A percentile compares a stretch with the other conserved stretches of the same genome.
These are phyloP conservation scores for Alternaria sp. DNA, from an alignment of 2,329 filamentous ascomycete genomes.

Conservation along the genomic window DNA sequence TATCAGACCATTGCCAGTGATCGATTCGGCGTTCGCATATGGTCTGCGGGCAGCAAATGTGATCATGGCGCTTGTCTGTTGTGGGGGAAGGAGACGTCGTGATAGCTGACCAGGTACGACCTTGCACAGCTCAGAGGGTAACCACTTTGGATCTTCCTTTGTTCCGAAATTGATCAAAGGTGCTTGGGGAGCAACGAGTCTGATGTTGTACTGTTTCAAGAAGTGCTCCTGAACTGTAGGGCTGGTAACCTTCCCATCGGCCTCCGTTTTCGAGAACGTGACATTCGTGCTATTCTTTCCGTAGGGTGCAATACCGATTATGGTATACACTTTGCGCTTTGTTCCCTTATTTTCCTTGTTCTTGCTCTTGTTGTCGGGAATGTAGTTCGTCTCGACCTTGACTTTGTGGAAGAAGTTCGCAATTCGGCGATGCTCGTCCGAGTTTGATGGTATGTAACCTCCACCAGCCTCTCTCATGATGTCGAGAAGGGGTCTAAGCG, in stretches of 20 bases:
- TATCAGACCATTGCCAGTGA: conserved; percentile 36
- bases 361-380: conserved; percentile 48
- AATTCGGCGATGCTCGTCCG: conserved; percentile 20
- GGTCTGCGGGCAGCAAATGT: conserved; percentile 45
- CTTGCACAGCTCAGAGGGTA: conserved; percentile 46
- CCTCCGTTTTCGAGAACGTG: conserved; percentile 24
- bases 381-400: conserved; percentile 53
- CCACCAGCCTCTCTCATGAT: conserved; percentile 37
- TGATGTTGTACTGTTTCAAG: conserved; percentile 31
- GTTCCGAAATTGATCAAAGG: conserved; percentile 44
- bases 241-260: conserved; percentile 22
- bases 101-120: conserved; percentile 46
- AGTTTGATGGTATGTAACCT: conserved; percentile 17
- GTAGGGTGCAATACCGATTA: conserved; percentile 48
- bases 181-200: conserved; percentile 29
- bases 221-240: conserved; percentile 37
- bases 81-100: conserved; percentile 35
- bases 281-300: conserved; percentile 46
- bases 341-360: conserved; percentile 42
- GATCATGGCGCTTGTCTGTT: conserved; percentile 46
- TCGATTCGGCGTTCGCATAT: conserved; percentile 42
- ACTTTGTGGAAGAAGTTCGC: conserved; percentile 51
- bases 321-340: conserved; percentile 50
- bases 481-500: conserved; percentile 44
- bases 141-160: conserved; percentile 36